phyloP scores from a whole-genome alignment of 495 filamentous ascomycete genomes.

The Cryomyces minteri region DNA sequence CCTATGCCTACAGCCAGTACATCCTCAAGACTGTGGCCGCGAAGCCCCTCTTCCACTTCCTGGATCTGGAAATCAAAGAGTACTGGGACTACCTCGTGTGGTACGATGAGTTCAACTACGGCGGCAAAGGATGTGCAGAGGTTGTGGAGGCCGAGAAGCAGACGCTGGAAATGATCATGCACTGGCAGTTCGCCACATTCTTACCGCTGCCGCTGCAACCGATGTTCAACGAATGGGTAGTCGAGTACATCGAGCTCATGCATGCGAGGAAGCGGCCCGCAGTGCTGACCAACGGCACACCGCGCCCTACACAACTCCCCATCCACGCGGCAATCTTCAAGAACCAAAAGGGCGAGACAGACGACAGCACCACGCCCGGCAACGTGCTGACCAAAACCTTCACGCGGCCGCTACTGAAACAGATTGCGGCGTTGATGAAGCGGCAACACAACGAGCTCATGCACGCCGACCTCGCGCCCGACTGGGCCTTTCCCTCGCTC shows the following conservation, averaged over 20 bases:
- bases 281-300: slow-evolving; percentile 27
- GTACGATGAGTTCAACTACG: slow-evolving; percentile 99
- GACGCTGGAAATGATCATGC: slow-evolving; percentile 84
- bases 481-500: slow-evolving; percentile 71
- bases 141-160: slow-evolving; percentile 73
- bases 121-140: slow-evolving; percentile 75
- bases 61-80: slow-evolving; percentile 94
- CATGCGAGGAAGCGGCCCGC: slow-evolving; percentile 58
- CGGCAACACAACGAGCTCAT: slow-evolving; percentile 75
- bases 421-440: slow-evolving; percentile 57
- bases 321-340: slow-evolving; percentile 34
- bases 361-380: slow-evolving; percentile 35
- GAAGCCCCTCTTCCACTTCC: slow-evolving; percentile 91
- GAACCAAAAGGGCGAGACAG: slow-evolving; percentile 28
- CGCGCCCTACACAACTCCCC: slow-evolving; percentile 64
- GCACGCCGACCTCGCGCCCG: slow-evolving; percentile 73
- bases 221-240: slow-evolving; percentile 78
- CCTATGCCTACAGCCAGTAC: slow-evolving; percentile 91
- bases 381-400: slow-evolving; percentile 57
- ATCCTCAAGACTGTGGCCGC: slow-evolving; percentile 89
- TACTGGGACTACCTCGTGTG: slow-evolving; percentile 99
- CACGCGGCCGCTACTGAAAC: slow-evolving; percentile 77
- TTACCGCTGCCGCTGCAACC: slow-evolving; percentile 63
- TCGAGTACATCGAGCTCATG: slow-evolving; percentile 94
- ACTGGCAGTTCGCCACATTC: slow-evolving; percentile 90